A percentile compares a stretch with the other conserved stretches of the same genome.
Evolutionary conservation across 257 asterid genomes (phyloP).

Genomic region (Solanum phureja): DNA sequence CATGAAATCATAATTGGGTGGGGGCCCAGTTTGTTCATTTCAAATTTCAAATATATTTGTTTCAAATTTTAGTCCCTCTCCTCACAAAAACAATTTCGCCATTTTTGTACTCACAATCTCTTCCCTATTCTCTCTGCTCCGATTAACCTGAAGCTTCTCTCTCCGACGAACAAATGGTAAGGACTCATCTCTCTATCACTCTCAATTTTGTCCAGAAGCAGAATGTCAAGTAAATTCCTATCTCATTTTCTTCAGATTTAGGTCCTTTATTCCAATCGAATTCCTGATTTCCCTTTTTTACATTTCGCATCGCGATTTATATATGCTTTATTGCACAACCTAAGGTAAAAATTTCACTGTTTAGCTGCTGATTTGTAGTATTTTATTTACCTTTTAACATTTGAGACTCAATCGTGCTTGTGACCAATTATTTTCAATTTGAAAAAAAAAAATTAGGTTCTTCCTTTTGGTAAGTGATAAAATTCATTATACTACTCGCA

Average conservation of each 20-base stretch:
- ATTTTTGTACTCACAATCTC: background rate
- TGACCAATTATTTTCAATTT: background rate
- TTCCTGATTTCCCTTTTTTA: background rate
- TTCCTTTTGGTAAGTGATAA: background rate
- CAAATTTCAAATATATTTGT: background rate
- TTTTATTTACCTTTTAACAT: background rate
- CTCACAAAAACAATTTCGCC: background rate
- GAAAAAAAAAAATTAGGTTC: background rate
- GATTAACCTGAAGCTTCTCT: background rate
- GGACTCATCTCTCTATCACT: background rate
- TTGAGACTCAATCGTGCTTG: background rate
- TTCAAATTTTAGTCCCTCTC: background rate
- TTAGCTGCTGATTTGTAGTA: background rate
- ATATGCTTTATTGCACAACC: background rate
- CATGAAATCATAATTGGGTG: background rate
- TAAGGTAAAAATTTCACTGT: background rate
- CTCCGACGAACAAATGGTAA: background rate
- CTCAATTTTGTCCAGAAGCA: background rate
- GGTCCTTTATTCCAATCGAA: background rate
- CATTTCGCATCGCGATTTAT: background rate
- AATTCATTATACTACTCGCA: background rate
- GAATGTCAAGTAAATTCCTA: background rate
- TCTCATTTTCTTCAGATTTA: background rate
- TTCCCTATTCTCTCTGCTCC: background rate
- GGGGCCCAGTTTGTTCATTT: background rate